phyloP scores from a whole-genome alignment of 768 basidiomycete genomes.

The Pulveroboletus ravenelii region DNA sequence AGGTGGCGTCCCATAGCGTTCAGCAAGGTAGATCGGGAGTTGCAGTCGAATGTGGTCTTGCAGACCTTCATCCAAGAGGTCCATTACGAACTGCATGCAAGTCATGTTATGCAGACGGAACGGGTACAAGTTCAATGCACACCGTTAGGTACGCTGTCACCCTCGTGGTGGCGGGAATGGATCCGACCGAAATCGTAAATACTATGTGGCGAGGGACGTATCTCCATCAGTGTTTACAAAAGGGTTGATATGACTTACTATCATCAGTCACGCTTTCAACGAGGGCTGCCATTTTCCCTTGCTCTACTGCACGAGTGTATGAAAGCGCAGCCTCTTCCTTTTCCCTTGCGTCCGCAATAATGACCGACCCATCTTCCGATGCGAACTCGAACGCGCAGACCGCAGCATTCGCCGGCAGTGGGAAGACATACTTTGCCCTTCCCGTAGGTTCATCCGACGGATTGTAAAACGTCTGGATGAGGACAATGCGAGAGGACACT shows the following conservation, averaged over 20 bases:
- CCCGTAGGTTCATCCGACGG: constrained; percentile 33
- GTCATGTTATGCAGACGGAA: background rate
- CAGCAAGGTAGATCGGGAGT: constrained; percentile 46
- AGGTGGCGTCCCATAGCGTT: constrained; percentile 50
- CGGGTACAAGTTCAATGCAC: constrained; percentile 8
- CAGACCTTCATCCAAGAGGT: constrained; percentile 46
- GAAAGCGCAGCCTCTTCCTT: constrained; percentile 38
- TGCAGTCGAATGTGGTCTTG: constrained; percentile 49
- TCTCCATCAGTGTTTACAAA: background rate
- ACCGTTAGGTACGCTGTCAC: constrained; percentile 43
- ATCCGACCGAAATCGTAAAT: constrained; percentile 55
- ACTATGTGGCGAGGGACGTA: constrained; percentile 29
- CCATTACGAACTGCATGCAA: constrained; percentile 44
- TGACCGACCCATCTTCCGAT: constrained; percentile 38
- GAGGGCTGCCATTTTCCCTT: constrained; percentile 41
- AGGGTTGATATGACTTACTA: constrained; percentile 34
- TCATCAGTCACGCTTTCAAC: constrained; percentile 49
- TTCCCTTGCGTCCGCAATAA: constrained; percentile 47
- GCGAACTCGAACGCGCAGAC: constrained; percentile 52
- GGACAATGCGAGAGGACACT: constrained; percentile 43
- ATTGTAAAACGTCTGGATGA: constrained; percentile 41
- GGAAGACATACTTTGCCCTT: constrained; percentile 53
- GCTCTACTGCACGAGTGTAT: constrained; percentile 37
- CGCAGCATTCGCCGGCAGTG: constrained; percentile 51
- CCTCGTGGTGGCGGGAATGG: constrained; percentile 39